Conservation (phyloP, 2,329 filamentous ascomycete species). For the Sclerotinia minor region DNA sequence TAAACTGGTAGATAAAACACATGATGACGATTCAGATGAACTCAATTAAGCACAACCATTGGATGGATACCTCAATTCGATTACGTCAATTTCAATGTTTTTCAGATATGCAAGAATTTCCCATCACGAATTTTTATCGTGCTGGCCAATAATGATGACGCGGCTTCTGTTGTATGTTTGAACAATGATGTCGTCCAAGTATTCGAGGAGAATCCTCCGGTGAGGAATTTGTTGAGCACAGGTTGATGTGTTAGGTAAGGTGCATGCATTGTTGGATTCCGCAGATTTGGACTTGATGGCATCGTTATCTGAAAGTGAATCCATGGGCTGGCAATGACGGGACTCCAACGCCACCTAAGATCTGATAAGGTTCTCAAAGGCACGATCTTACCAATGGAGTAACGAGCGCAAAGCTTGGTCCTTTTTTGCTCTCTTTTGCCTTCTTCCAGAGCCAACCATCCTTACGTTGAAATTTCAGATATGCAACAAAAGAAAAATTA, state of each 20-base stretch:
- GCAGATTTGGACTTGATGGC: no score
- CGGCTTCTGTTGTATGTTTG: not conserved
- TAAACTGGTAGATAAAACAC: no score
- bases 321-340: not conserved
- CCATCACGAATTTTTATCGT: not conserved
- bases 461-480: not conserved
- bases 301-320: not conserved
- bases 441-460: not conserved
- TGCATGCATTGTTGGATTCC: no score
- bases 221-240: not conserved
- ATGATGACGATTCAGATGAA: no score
- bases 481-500: constrained; percentile 6
- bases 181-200: not conserved
- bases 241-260: not conserved
- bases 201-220: not conserved
- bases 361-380: not conserved
- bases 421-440: not conserved
- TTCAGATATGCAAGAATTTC: constrained; percentile 6
- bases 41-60: not conserved
- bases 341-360: not conserved
- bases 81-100: constrained; percentile 13
- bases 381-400: not conserved
- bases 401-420: constrained; percentile 1
- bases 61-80: not conserved
- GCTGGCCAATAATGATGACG: not conserved